Evolutionary conservation across 1,139 yeast genomes (phyloP), one percentile per base, ranked within the genome.

Genomic region (Trichomonascaceae sp.): DNA sequence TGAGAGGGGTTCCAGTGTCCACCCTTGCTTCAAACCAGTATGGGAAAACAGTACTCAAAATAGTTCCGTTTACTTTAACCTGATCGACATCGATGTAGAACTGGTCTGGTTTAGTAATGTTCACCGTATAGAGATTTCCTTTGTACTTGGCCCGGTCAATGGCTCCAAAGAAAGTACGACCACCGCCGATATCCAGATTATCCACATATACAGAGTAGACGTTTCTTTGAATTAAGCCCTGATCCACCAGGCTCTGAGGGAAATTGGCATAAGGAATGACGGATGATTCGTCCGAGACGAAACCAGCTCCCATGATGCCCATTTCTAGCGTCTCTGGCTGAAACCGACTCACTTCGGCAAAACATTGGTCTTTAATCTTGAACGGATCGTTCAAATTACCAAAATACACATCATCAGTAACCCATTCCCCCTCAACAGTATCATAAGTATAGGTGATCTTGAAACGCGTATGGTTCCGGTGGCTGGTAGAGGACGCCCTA

Each of bases 121-220:
- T 69, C 8, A 69, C 61, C 2, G 66, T 61, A 53, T 58, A 60
- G n/a, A 81, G 71, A 9, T 70, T 61, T 0, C 85, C 86, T 0
- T 68, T 51, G 63, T 74, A 80, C 63, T 79, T 80, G 38, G 78
- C 71, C 49, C 71, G 70, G 66, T 83, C 87, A 12, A 81, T 70
- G 6, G 83, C 87, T 8, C 87, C 87, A 66, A 83, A 80, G 50
- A 82, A 67, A 22, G 82, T 61, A 18, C 72, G 63, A 1, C 87
- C 87, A 1, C 9, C 10, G 12, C 32, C 10, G 2, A 6, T 27
- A 2, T 27, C 32, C 9, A 10, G 10, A 27, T 27, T 68, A 54
- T 75, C 72, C 58, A 82, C 72, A 63, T 74, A 82, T 55, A 82
- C 67, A 7, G 85, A 80, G 67, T 79, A 82, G 10, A 79, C 78